phyloP scores from a whole-genome alignment of 2,329 filamentous ascomycete species.

The Penicillium crustosum region DNA sequence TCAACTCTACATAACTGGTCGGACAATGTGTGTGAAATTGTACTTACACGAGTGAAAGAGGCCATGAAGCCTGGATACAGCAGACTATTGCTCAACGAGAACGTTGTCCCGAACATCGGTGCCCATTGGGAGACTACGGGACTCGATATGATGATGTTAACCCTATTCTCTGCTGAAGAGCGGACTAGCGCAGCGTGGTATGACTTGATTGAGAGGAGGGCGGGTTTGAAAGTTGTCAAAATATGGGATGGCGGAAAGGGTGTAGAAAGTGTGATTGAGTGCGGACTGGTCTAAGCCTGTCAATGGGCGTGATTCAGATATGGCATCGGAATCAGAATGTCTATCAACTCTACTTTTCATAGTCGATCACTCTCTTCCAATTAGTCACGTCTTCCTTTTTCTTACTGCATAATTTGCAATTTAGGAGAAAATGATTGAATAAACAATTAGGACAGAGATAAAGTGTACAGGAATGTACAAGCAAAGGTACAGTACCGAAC shows the following conservation, averaged over 20 bases:
- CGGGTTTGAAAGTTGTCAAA: neutral
- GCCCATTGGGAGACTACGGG: conserved; percentile 6
- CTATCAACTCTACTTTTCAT: neutral
- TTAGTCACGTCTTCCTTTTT: neutral
- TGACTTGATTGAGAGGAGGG: neutral
- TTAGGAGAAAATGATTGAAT: too few species aligned
- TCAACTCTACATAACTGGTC: conserved; percentile 2
- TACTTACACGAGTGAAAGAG: conserved; percentile 1
- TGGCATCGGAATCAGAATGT: neutral
- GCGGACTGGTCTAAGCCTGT: neutral
- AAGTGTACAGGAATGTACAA: neutral
- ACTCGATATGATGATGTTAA: conserved; percentile 2
- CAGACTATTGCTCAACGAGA: conserved; percentile 2
- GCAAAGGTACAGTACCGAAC: neutral
- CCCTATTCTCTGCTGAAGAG: neutral
- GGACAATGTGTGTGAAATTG: conserved; percentile 3
- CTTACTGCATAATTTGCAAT: too few species aligned
- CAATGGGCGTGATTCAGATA: neutral
- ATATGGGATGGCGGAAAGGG: neutral
- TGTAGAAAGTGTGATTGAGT: conserved; percentile 1
- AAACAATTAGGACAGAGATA: too few species aligned
- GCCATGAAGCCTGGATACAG: conserved; percentile 8
- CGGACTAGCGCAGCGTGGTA: conserved; percentile 1
- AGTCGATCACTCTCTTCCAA: neutral
- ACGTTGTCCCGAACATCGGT: neutral